Percentiles rank a stretch among this genome's conserved stretches.
These are phyloP conservation scores for Adansonia rubrostipa DNA, from an alignment of 441 rosid genomes.

Conservation along the genomic window DNA sequence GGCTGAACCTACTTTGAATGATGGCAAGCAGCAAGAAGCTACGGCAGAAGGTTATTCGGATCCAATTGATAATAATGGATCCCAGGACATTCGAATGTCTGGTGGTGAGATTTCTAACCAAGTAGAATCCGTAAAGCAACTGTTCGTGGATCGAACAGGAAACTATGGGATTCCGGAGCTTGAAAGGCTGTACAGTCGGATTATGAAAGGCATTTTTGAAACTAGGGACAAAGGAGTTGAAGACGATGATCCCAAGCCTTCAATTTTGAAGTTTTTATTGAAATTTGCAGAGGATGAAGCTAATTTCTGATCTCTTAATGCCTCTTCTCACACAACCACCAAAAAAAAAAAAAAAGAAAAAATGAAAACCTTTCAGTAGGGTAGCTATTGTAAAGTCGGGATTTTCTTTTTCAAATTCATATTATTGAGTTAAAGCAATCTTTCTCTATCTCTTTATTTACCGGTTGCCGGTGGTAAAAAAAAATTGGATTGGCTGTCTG, in stretches of 20 bases:
- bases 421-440: conserved; percentile 35
- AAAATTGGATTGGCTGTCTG: no score
- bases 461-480: no score
- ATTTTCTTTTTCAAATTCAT: conserved; percentile 51
- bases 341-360: not conserved
- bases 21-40: conserved; percentile 41
- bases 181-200: conserved; percentile 77
- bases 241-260: conserved; percentile 54
- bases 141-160: conserved; percentile 60
- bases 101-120: conserved; percentile 54
- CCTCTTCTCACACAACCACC: conserved; percentile 12
- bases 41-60: conserved; percentile 42
- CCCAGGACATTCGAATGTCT: conserved; percentile 40
- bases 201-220: conserved; percentile 77
- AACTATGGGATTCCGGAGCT: conserved; percentile 79
- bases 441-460: not conserved
- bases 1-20: conserved; percentile 41
- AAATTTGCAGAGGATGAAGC: conserved; percentile 69
- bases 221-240: conserved; percentile 46
- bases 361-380: conserved; percentile 24
- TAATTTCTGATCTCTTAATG: conserved; percentile 58
- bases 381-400: conserved; percentile 66
- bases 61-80: conserved; percentile 35
- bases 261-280: conserved; percentile 86
- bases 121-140: conserved; percentile 48